Conservation (phyloP, 257 asterid species). For the Lycium ferocissimum region DNA sequence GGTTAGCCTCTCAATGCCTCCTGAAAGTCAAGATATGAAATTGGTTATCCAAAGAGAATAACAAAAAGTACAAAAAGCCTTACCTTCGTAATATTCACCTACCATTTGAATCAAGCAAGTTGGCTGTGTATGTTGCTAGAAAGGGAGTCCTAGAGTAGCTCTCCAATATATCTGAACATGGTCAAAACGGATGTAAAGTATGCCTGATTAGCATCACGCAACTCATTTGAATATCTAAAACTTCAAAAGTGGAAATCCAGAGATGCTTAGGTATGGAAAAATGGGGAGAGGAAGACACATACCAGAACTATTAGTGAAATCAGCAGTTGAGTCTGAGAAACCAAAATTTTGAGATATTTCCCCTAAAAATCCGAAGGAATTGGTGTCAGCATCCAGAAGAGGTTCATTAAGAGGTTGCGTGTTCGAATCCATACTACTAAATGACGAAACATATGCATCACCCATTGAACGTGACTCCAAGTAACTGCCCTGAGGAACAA, state of each 20-base stretch:
- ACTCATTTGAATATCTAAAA: neutral
- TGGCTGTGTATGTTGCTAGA: slow-evolving; percentile 53
- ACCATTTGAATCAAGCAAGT: slow-evolving; percentile 71
- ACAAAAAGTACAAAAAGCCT: slow-evolving; percentile 8
- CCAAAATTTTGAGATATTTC: slow-evolving; percentile 58
- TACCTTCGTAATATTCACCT: slow-evolving; percentile 39
- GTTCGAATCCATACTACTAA: slow-evolving; percentile 65
- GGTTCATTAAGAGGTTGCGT: slow-evolving; percentile 63
- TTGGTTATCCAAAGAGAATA: neutral
- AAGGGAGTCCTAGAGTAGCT: slow-evolving; percentile 67
- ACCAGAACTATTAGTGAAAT: slow-evolving; percentile 63
- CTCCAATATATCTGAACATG: slow-evolving; percentile 63
- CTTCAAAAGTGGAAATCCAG: neutral
- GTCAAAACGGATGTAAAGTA: slow-evolving; percentile 31
- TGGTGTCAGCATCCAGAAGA: slow-evolving; percentile 63
- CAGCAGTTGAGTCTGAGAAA: slow-evolving; percentile 61
- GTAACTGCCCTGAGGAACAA: slow-evolving; percentile 58
- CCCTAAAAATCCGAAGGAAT: slow-evolving; percentile 63
- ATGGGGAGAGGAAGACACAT: slow-evolving; percentile 20
- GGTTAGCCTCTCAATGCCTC: slow-evolving; percentile 61
- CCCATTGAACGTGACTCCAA: slow-evolving; percentile 67
- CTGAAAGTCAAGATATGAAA: slow-evolving; percentile 44
- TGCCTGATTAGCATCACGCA: slow-evolving; percentile 8
- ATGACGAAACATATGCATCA: slow-evolving; percentile 68
- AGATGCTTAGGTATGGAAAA: neutral